Base-by-base conservation (phyloP, 2,329 filamentous ascomycete species). In the Pseudogymnoascus pannorum region DNA sequence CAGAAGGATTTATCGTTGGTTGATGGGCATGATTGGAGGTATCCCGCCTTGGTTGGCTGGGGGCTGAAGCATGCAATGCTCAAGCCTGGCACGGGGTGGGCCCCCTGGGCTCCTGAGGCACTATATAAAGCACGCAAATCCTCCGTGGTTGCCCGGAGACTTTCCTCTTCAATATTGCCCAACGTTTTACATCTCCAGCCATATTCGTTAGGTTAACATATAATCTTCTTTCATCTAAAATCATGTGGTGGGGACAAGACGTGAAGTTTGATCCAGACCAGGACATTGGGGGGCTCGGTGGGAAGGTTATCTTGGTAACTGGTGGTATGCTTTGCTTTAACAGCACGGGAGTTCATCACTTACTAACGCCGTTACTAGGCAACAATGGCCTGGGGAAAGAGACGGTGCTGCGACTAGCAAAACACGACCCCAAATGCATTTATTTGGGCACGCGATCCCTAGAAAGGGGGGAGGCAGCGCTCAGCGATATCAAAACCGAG, bases 251-350 rank as follows among this genome's bases (percentile, higher is more conserved):
- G 48, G 48, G 48, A 6, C 31, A 40, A 2, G 29, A 33, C 33
- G 18, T 58, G 7, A 26, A 24, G 20, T 75, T 75, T 64, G 69
- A 71, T 14, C 68, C 72, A 2, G 67, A 66, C 0, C 69, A 63
- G 24, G 72, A 76, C 51, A 73, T 77, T 24, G 72, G 73, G 3
- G 65, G 68, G 22, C 70, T 77, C 1, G 44, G 64, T 2, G 72
- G 68, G 12, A 76, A 77, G 62, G 74, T 76, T n/a, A 75, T 79
- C 58, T 70, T 81, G 29, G 73, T 81, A 24, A 80, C 78, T 0
- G 78, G 77, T 36, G 78, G 75, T 65, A 22, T 33, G 58, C 18
- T 20, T 24, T 5, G 8, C n/a, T 58, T 60, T 12, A 78, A 62
- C 14, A 24, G 24, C 5, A 14, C 20, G 48, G 48, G 18, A 5